Base-by-base conservation (phyloP, 768 basidiomycete species). In the Leccinum barrowsii region DNA sequence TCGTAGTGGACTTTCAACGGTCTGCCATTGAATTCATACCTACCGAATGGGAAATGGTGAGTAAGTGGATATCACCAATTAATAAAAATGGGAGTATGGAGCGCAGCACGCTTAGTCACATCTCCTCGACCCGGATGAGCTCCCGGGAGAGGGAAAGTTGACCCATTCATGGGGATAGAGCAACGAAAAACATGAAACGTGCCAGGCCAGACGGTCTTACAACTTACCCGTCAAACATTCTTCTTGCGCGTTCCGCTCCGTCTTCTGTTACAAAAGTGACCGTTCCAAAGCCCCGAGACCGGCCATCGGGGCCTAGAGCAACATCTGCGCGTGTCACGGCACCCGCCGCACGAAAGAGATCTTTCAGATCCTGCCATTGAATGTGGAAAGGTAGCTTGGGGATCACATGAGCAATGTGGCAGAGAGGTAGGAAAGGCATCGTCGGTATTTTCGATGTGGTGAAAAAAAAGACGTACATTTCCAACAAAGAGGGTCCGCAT, bases 311-410 rank as follows among this genome's bases (percentile, higher is more conserved):
- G 35, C 92, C 92, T 32, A 93, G 82, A 17, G 90, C 90, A 21
- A 97, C 90, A 63, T 96, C 94, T 10, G 96, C 96, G 22, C 96
- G 85, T 35, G 94, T 77, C 55, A 98, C 89, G 19, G 89, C 86
- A 17, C 96, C 95, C 1, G 92, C 93, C 61, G 90, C 86, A 26
- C 95, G 85, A 70, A 98, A 96, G 5, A 98, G 80, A 73, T 98
- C 95, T 74, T 98, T 98, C 47, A 99, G 81, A 69, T 98, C 96
- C 74, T 98, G 96, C 96, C 96, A 99, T 75, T 94, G 93, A 64
- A 88, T 89, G 65, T 94, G 93, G 74, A 94, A 94, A 0, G 93
- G 93, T 15, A 95, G 82, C 92, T 68, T 94, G 59, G n/a, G 59
- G 49, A 63, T 52, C 13, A 49, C 37, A 57, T 65, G 56, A 67